phyloP scores from a whole-genome alignment of 2,329 filamentous ascomycete species.

The Elsinoe arachidis region DNA sequence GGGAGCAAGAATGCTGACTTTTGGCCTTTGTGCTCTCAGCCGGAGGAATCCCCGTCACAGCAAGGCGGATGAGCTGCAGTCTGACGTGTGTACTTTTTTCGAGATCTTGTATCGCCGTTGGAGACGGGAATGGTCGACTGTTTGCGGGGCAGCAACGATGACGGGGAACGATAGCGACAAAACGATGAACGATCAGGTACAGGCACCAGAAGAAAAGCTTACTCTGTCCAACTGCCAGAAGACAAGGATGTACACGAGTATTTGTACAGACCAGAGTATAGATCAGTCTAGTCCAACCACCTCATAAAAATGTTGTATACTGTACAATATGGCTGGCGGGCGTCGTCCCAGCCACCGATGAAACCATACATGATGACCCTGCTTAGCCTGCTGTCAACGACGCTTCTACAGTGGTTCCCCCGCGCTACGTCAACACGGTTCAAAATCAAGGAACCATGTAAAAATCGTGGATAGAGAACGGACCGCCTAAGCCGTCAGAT shows the following conservation, averaged over 20 bases:
- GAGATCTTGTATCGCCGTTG: slow-evolving; percentile 6
- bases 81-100: slow-evolving; percentile 10
- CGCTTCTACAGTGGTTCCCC: background rate
- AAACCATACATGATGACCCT: slow-evolving; percentile 11
- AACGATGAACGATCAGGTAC: background rate
- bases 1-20: background rate
- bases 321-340: background rate
- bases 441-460: slow-evolving; percentile 5
- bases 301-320: background rate
- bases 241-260: background rate
- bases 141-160: slow-evolving; percentile 6
- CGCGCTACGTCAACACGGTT: slow-evolving; percentile 3
- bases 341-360: slow-evolving; percentile 7
- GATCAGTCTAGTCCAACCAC: slow-evolving; percentile 6
- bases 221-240: background rate
- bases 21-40: background rate
- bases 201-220: slow-evolving; percentile 8
- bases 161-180: background rate
- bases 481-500: background rate
- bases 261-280: background rate
- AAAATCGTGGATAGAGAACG: slow-evolving; percentile 3
- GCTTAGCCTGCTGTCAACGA: background rate
- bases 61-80: background rate
- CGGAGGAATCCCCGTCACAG: background rate
- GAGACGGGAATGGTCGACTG: background rate